These are phyloP conservation scores for Bryoglossum gracile DNA, from an alignment of 495 filamentous ascomycete species.

Conservation along the genomic window DNA sequence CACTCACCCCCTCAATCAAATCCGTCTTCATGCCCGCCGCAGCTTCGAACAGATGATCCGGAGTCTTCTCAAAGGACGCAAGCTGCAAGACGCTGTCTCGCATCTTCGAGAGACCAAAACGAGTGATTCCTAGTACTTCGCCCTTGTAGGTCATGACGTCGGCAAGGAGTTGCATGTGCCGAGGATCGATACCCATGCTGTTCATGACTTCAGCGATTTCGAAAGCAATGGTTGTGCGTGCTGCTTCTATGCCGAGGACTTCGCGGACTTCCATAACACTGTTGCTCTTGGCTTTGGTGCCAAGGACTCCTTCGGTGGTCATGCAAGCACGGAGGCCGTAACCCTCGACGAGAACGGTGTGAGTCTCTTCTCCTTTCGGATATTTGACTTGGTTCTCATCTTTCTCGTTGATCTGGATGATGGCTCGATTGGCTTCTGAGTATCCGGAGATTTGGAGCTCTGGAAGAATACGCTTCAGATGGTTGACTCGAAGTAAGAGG, in stretches of 20 bases:
- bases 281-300: slow-evolving; percentile 66
- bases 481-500: slow-evolving; percentile 71
- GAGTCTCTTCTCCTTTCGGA: too few relatives aligned
- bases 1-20: slow-evolving; percentile 82
- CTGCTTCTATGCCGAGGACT: slow-evolving; percentile 97
- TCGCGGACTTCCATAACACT: slow-evolving; percentile 83
- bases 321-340: slow-evolving; percentile 87
- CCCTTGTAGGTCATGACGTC: slow-evolving; percentile 99
- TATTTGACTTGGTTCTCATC: slow-evolving; percentile 60
- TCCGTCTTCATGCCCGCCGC: slow-evolving; percentile 85
- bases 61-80: slow-evolving; percentile 96
- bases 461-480: slow-evolving; percentile 75
- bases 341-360: slow-evolving; percentile 92
- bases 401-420: slow-evolving; percentile 61
- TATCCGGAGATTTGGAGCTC: slow-evolving; percentile 78
- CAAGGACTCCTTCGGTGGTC: slow-evolving; percentile 82
- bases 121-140: slow-evolving; percentile 93
- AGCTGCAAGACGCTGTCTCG: slow-evolving; percentile 89
- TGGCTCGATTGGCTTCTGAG: slow-evolving; percentile 74
- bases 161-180: slow-evolving; percentile 97
- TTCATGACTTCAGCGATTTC: slow-evolving; percentile 82
- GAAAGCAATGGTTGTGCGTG: slow-evolving; percentile 69
- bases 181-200: slow-evolving; percentile 92
- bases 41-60: slow-evolving; percentile 94
- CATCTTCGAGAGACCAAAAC: slow-evolving; percentile 96